Evolutionary conservation across 495 filamentous ascomycete species (phyloP).

Genomic region (Halenospora varia): DNA sequence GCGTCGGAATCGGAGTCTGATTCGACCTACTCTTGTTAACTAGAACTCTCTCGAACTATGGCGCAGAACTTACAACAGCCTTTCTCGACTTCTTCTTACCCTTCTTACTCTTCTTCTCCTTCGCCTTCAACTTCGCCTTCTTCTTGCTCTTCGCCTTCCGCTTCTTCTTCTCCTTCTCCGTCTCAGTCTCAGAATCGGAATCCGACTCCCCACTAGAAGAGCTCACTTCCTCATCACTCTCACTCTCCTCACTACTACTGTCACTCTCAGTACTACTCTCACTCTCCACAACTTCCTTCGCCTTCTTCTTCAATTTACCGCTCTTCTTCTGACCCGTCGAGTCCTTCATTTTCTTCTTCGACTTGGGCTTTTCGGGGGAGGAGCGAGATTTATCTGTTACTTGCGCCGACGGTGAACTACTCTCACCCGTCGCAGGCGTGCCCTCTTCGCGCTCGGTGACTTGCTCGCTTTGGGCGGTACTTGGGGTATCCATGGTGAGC

Average conservation of each 20-base stretch:
- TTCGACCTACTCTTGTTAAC: slow-evolving; percentile 12
- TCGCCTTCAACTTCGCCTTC: slow-evolving; percentile 27
- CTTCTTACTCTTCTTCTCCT: slow-evolving; percentile 27
- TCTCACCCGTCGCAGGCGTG: slow-evolving; percentile 5
- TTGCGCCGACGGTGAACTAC: slow-evolving; percentile 15
- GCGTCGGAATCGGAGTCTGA: slow-evolving; percentile 27
- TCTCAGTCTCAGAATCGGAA: slow-evolving; percentile 34
- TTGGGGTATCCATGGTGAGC: slow-evolving; percentile 25
- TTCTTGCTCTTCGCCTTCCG: slow-evolving; percentile 38
- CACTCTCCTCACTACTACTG: slow-evolving; percentile 21
- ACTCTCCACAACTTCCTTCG: slow-evolving; percentile 28
- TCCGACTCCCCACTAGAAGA: slow-evolving; percentile 27
- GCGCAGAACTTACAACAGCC: slow-evolving; percentile 7
- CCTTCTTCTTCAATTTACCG: slow-evolving; percentile 32
- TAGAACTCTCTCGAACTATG: background rate
- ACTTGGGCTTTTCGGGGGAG: slow-evolving; percentile 27
- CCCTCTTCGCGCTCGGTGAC: slow-evolving; percentile 17
- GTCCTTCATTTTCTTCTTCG: slow-evolving; percentile 36
- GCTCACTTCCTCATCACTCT: slow-evolving; percentile 18
- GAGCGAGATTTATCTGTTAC: slow-evolving; percentile 16
- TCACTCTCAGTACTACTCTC: slow-evolving; percentile 22
- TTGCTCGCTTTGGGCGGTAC: slow-evolving; percentile 22
- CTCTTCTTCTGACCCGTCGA: slow-evolving; percentile 28
- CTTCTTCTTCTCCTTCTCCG: slow-evolving; percentile 39
- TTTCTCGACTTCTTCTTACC: slow-evolving; percentile 20